Base-by-base conservation (phyloP, 2,329 filamentous ascomycete genomes). In the Apiospora rasikravindrae region DNA sequence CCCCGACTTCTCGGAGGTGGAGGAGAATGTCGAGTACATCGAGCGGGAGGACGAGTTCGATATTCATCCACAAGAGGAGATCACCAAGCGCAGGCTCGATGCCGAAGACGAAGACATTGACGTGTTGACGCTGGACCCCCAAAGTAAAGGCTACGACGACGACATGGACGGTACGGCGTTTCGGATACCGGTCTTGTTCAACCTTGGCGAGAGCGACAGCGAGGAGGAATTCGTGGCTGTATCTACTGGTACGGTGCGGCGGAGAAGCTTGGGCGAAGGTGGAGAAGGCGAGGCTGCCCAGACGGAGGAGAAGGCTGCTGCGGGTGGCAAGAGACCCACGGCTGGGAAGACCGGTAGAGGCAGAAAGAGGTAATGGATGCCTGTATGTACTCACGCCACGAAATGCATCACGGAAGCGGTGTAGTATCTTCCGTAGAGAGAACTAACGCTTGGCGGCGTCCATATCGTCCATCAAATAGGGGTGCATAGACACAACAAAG, bases 41-140 rank as follows among this genome's bases (percentile, higher is more conserved):
- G 96, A 99, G 82, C 90, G 90, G 71, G 96, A 99, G 83, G 96
- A 99, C 80, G 96, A 99, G 80, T 99, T 99, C 77, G 97, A 99
- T 81, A 97, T 98, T 71, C 96, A 98, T 80, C 95, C 95, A 0
- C 92, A 96, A 72, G 96, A 98, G 80, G 96, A 98, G 81, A 92
- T 98, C 71, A 94, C 97, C 80, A 96, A 98, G 81, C 90, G 96
- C 42, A 90, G 95, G 61, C 87, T 98, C 2, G 95, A 98, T 80
- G 88, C 93, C 16, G 96, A 99, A 83, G 96, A 98, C 77, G 96
- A 98, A 81, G 92, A 95, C 72, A 92, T 98, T 5, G 96, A 99
- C 78, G 94, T 98, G 1, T 84, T 98, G 71, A 95, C 93, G 0
- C 86, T 94, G 64, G 93, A 95, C 73, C 88, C 88, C 26, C 86